phyloP scores from a whole-genome alignment of 192 early-diverging fungal species.

The Phycomyces blakesleeanus region DNA sequence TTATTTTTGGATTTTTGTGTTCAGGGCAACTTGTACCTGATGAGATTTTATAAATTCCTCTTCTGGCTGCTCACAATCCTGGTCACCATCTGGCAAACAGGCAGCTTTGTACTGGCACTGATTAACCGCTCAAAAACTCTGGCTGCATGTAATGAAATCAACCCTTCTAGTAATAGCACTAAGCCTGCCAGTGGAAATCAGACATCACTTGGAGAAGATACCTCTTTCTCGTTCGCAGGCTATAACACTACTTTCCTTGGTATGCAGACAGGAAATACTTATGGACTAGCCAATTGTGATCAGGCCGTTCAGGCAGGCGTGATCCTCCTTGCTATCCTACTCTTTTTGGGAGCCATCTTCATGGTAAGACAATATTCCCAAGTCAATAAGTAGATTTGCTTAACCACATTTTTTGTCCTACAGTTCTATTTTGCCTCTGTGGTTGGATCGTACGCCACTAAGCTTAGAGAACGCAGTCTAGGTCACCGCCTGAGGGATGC shows the following conservation, averaged over 20 bases:
- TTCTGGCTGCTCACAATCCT: constrained; percentile 26
- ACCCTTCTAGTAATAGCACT: background rate
- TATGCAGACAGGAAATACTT: constrained; percentile 26
- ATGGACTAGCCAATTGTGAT: constrained; percentile 30
- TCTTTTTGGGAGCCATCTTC: constrained; percentile 26
- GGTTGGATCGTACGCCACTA: constrained; percentile 17
- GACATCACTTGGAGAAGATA: background rate
- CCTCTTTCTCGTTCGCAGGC: constrained; percentile 3
- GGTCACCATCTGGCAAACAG: constrained; percentile 23
- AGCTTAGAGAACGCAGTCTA: constrained; percentile 23
- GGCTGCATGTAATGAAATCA: constrained; percentile 6
- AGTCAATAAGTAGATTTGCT: background rate
- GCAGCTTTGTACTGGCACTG: constrained; percentile 20
- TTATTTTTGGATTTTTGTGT: too few relatives aligned
- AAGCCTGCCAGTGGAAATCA: background rate
- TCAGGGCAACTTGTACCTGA: constrained; percentile 29
- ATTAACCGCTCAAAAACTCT: constrained; percentile 14
- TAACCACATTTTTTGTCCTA: background rate
- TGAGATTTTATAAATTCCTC: constrained; percentile 21
- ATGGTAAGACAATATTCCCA: constrained; percentile 19
- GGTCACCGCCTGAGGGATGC: constrained; percentile 32
- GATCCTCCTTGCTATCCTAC: constrained; percentile 21
- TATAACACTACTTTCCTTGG: constrained; percentile 27
- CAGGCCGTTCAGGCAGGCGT: constrained; percentile 33
- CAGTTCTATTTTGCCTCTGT: constrained; percentile 31